A percentile compares a stretch with the other conserved stretches of the same genome.
Conservation (phyloP, 768 basidiomycete species). For the Kockovaella imperatae region DNA sequence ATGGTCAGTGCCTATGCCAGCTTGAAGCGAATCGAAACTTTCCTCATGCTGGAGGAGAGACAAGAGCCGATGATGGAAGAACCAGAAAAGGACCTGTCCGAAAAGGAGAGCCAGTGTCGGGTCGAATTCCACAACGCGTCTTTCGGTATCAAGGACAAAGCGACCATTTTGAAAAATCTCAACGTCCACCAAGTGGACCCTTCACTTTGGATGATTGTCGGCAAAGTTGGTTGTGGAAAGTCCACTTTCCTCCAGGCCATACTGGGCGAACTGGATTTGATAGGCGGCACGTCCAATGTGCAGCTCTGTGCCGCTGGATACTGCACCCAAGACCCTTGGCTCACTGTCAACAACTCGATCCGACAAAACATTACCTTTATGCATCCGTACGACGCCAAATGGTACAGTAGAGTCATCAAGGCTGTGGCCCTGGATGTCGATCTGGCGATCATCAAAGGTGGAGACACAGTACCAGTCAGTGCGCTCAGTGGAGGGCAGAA, state of each 20-base stretch:
- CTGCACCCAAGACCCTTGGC: constrained; percentile 18
- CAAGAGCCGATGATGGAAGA: background rate
- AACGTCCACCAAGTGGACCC: constrained; percentile 2
- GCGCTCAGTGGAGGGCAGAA: constrained; percentile 16
- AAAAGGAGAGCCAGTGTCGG: background rate
- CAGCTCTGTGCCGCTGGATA: constrained; percentile 8
- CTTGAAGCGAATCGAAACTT: constrained; percentile 12
- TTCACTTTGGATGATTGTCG: constrained; percentile 15
- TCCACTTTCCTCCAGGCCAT: constrained; percentile 13
- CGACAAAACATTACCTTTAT: constrained; percentile 14
- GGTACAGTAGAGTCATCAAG: constrained; percentile 13
- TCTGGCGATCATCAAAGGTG: background rate
- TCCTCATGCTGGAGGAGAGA: constrained; percentile 6
- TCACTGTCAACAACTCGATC: constrained; percentile 5
- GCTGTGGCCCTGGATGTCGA: constrained; percentile 10
- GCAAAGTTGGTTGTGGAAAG: constrained; percentile 20
- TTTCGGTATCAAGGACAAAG: constrained; percentile 8
- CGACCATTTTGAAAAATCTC: constrained; percentile 3
- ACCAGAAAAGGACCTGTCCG: background rate
- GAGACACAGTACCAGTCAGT: constrained; percentile 5
- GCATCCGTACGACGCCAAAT: constrained; percentile 4
- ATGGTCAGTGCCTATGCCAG: constrained; percentile 14
- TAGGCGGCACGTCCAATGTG: constrained; percentile 3
- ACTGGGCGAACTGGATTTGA: constrained; percentile 13
- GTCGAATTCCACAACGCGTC: constrained; percentile 1